Base-by-base conservation (phyloP, 768 basidiomycete species). In the Lactarius sanguifluus region DNA sequence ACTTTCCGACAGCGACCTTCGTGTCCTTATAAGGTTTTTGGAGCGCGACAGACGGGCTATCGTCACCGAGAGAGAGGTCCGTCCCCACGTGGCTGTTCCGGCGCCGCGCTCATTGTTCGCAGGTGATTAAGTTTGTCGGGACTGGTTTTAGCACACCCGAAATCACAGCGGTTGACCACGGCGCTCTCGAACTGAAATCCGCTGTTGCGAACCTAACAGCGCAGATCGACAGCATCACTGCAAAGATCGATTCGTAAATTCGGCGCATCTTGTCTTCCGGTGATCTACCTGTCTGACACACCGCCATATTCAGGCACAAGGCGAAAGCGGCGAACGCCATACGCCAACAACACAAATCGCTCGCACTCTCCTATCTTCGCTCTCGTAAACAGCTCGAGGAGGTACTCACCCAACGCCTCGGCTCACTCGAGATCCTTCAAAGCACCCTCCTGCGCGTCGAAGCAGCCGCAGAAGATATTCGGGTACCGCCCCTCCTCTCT, bases 111-210 rank as follows among this genome's bases (percentile, higher is more conserved):
- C 56, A 54, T 30, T 34, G 7, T 50, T n/a, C 10, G 18, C 34
- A 95, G 92, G 80, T 90, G n/a, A 85, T 96, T 73, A 96, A 97
- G 76, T 91, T 97, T 70, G 72, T 90, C 1, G 79, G 81, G 23
- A 70, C 76, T 9, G 76, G 76, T 6, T 68, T 79, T 0, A 79
- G 76, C 45, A 78, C 76, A n/a, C 76, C 75, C 20, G 80, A 77
- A 61, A 85, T 98, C 57, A 89, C 88, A 20, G 82, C 86, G n/a
- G 84, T 95, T 5, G 96, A 98, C 72, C 80, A 77, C 50, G 92
- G 96, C 12, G 86, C 96, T 18, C 77, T 98, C 6, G 89, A 94
- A 68, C 82, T 98, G 62, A 88, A 90, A 76, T 80, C 76, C 0
- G 92, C 91, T 0, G 82, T 94, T 32, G 73, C 77, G 59, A 87